A percentile compares a stretch with the other conserved stretches of the same genome.
These are phyloP conservation scores for Podospora australis DNA, from an alignment of 495 filamentous ascomycete species.

Conservation along the genomic window DNA sequence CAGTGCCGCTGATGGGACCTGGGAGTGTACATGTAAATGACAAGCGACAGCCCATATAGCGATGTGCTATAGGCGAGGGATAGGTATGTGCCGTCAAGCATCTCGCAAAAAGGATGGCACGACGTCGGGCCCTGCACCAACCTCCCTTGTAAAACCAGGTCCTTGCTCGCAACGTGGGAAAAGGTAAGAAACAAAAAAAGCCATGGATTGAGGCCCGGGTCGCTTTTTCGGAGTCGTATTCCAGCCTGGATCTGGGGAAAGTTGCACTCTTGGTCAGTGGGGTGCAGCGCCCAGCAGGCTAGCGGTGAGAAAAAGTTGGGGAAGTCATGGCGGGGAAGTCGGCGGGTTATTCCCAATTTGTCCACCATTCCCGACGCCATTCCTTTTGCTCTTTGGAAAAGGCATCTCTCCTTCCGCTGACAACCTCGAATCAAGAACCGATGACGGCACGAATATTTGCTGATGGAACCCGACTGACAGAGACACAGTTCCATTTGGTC, in stretches of 20 bases:
- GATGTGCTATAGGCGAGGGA: not conserved
- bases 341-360: not conserved
- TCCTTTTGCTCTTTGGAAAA: no score
- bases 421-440: no score
- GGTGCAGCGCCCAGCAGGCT: not conserved
- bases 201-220: no score
- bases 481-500: no score
- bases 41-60: not conserved
- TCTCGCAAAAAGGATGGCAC: no score
- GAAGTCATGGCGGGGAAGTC: slow-evolving; percentile 4
- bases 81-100: no score
- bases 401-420: not conserved
- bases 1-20: not conserved
- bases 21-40: not conserved
- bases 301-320: not conserved
- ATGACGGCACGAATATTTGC: no score
- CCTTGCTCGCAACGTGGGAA: not conserved
- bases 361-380: not conserved
- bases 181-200: no score
- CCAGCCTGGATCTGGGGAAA: not conserved
- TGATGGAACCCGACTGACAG: no score
- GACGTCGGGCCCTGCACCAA: no score
- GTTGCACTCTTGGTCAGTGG: not conserved
- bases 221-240: not conserved
- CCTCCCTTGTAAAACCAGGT: no score